Percentiles rank a stretch among this genome's conserved stretches.
phyloP scores from a whole-genome alignment of 306 rosid genomes.

The Amphicarpaea edgeworthii region DNA sequence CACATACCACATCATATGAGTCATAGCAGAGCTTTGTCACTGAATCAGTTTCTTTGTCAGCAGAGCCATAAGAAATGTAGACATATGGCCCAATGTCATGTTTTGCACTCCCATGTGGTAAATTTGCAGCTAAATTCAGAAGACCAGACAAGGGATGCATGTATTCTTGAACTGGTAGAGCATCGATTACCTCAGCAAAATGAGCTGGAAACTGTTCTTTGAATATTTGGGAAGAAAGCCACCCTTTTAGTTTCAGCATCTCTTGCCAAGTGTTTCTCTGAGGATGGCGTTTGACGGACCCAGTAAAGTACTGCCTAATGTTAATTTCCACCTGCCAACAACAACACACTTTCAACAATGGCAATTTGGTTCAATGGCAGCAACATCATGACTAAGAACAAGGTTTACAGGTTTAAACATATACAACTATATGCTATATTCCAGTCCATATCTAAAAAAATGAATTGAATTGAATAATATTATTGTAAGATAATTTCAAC shows the following conservation, averaged over 20 bases:
- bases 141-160: constrained; percentile 89
- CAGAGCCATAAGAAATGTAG: constrained; percentile 79
- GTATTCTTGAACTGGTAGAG: constrained; percentile 90
- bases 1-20: constrained; percentile 85
- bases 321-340: constrained; percentile 91
- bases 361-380: constrained; percentile 26
- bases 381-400: background rate
- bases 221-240: constrained; percentile 89
- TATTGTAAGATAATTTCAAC: background rate
- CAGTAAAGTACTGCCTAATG: constrained; percentile 82
- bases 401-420: constrained; percentile 3
- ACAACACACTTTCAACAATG: constrained; percentile 25
- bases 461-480: constrained; percentile 24
- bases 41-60: constrained; percentile 70
- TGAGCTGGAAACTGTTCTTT: constrained; percentile 92
- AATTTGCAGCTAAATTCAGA: constrained; percentile 87
- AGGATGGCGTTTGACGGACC: constrained; percentile 72
- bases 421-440: constrained; percentile 9
- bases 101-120: constrained; percentile 68
- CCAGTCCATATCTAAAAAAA: constrained; percentile 26
- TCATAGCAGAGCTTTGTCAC: constrained; percentile 79
- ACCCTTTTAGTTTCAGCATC: constrained; percentile 83
- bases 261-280: constrained; percentile 70
- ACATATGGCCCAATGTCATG: constrained; percentile 91
- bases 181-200: constrained; percentile 76